These are phyloP conservation scores for Eryngium alpinum DNA, from an alignment of 140 eudicot genomes.

Conservation along the genomic window DNA sequence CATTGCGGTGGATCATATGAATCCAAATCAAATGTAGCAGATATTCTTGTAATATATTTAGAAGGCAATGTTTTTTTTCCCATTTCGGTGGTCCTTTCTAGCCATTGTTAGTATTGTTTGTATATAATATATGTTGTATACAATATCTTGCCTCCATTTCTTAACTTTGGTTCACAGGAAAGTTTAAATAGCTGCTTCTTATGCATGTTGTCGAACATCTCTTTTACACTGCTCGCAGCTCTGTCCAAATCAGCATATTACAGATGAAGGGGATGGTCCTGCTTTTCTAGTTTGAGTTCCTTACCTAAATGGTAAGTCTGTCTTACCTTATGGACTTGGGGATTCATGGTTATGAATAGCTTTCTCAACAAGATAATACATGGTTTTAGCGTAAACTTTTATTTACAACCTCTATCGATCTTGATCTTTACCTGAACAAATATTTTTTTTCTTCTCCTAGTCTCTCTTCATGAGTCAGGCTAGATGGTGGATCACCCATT, in stretches of 20 bases:
- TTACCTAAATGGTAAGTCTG: no score
- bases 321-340: neutral
- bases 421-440: conserved; percentile 41
- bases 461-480: no score
- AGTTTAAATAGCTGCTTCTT: no score
- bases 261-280: no score
- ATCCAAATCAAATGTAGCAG: neutral
- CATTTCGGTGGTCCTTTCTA: neutral
- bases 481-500: no score
- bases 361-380: no score
- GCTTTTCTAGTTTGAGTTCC: no score
- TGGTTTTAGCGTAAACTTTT: neutral
- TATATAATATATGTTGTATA: neutral
- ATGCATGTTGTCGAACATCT: no score
- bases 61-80: neutral
- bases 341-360: no score
- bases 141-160: neutral
- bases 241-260: no score
- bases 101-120: neutral
- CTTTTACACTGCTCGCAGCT: no score
- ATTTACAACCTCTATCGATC: neutral
- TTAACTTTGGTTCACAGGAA: neutral
- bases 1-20: no score
- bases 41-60: neutral
- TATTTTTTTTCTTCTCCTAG: conserved; percentile 89